phyloP scores from a whole-genome alignment of 2,329 filamentous ascomycete species.

The Myotisia sp. region DNA sequence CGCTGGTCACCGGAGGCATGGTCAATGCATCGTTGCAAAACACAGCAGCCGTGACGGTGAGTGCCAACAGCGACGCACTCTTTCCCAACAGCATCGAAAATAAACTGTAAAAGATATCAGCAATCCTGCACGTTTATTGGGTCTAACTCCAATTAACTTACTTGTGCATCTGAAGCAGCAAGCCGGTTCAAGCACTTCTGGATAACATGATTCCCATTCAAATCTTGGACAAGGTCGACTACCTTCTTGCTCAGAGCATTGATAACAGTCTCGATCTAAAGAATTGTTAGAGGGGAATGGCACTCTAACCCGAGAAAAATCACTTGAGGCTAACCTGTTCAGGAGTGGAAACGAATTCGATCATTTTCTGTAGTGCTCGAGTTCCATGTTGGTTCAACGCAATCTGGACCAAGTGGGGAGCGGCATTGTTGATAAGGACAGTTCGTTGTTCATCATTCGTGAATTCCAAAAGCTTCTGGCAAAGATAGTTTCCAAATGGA shows the following conservation, averaged over 20 bases:
- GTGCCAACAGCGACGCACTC: slow-evolving; percentile 86
- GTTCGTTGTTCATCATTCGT: slow-evolving; percentile 93
- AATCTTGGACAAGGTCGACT: slow-evolving; percentile 86
- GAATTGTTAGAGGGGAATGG: slow-evolving; percentile 12
- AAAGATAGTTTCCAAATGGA: slow-evolving; percentile 97
- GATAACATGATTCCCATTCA: slow-evolving; percentile 98
- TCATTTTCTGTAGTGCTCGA: slow-evolving; percentile 96
- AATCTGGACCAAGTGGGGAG: slow-evolving; percentile 76
- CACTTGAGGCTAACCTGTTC: slow-evolving; percentile 49
- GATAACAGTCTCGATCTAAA: slow-evolving; percentile 64
- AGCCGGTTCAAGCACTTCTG: slow-evolving; percentile 98
- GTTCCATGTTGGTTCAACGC: slow-evolving; percentile 96
- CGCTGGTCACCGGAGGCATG: slow-evolving; percentile 87
- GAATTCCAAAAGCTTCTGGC: slow-evolving; percentile 93
- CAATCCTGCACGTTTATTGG: too few relatives aligned
- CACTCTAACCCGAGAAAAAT: too few relatives aligned
- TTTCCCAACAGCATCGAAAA: slow-evolving; percentile 82
- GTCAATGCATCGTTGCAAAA: slow-evolving; percentile 94
- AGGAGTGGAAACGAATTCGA: slow-evolving; percentile 79
- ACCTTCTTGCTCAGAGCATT: slow-evolving; percentile 68
- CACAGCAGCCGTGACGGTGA: slow-evolving; percentile 93
- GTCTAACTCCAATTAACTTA: too few relatives aligned
- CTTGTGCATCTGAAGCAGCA: slow-evolving; percentile 61
- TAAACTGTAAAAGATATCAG: slow-evolving; percentile 51
- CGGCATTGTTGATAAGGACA: slow-evolving; percentile 76